phyloP scores from a whole-genome alignment of 2,329 filamentous ascomycete genomes.

The Diaporthe caulivora region DNA sequence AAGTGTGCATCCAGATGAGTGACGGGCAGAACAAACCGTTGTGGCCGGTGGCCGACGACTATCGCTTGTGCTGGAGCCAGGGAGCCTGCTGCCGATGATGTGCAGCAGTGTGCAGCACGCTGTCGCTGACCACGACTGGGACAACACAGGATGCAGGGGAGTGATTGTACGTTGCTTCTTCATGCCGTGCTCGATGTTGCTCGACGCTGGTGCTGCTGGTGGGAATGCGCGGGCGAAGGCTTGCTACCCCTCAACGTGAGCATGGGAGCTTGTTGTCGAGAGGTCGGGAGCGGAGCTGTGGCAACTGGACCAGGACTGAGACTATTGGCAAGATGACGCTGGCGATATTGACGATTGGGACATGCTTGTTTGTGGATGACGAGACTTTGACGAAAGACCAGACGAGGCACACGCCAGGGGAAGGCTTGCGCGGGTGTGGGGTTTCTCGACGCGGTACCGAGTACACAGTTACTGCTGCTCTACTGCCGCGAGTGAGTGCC shows the following conservation, averaged over 20 bases:
- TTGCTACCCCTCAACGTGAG: background rate
- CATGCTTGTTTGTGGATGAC: background rate
- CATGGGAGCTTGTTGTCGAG: background rate
- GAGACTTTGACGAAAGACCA: slow-evolving; percentile 3
- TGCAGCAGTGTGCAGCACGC: background rate
- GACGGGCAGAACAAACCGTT: slow-evolving; percentile 9
- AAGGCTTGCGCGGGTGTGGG: slow-evolving; percentile 15
- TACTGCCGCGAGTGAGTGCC: background rate
- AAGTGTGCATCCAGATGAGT: background rate
- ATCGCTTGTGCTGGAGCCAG: background rate
- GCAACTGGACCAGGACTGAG: background rate
- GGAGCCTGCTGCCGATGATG: slow-evolving; percentile 1
- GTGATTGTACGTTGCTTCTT: slow-evolving; percentile 10
- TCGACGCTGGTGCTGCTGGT: background rate
- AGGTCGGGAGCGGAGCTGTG: background rate
- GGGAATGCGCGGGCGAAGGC: background rate
- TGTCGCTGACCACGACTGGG: background rate
- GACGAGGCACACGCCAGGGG: background rate
- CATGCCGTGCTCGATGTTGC: background rate
- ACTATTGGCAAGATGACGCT: background rate
- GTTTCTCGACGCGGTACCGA: background rate
- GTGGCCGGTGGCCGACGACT: background rate
- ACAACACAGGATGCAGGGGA: slow-evolving; percentile 1
- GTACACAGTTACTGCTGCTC: too few species aligned
- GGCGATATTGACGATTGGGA: background rate